Percentiles rank a stretch among this genome's conserved stretches.
Conservation (phyloP, 2,329 filamentous ascomycete species). For the Aspergillus jensenii region DNA sequence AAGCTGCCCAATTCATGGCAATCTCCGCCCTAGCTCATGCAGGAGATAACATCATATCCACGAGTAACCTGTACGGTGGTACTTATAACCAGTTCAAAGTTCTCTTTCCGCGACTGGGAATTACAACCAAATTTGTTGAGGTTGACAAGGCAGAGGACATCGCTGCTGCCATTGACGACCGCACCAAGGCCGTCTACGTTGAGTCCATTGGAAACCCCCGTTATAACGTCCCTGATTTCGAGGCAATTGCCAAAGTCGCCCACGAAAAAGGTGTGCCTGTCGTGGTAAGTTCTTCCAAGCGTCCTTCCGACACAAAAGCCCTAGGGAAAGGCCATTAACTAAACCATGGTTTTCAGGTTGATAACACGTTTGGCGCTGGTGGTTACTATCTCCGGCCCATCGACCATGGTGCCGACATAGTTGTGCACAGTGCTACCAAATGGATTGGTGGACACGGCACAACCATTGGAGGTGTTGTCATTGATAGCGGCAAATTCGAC, state of each 20-base stretch:
- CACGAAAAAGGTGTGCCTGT: conserved; percentile 68
- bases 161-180: conserved; percentile 80
- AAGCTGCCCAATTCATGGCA: conserved; percentile 89
- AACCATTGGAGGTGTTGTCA: conserved; percentile 80
- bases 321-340: background rate
- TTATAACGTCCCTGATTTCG: conserved; percentile 90
- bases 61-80: conserved; percentile 87
- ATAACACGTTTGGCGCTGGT: conserved; percentile 94
- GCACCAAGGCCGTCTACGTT: conserved; percentile 87
- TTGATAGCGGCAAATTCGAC: conserved; percentile 90
- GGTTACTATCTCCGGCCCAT: conserved; percentile 87
- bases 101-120: conserved; percentile 79
- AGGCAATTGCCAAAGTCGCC: conserved; percentile 78
- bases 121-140: conserved; percentile 81
- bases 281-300: conserved; percentile 44
- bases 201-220: conserved; percentile 92
- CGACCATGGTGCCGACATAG: conserved; percentile 87
- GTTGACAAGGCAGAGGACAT: conserved; percentile 80
- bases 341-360: conserved; percentile 56
- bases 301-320: conserved; percentile 4
- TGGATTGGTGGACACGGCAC: conserved; percentile 97
- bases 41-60: conserved; percentile 92
- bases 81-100: conserved; percentile 99
- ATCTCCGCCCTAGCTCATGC: conserved; percentile 79
- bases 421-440: conserved; percentile 92